These are phyloP conservation scores for Phytophthora uliginosa DNA, from an alignment of 352 stramenopile species.

Conservation along the genomic window DNA sequence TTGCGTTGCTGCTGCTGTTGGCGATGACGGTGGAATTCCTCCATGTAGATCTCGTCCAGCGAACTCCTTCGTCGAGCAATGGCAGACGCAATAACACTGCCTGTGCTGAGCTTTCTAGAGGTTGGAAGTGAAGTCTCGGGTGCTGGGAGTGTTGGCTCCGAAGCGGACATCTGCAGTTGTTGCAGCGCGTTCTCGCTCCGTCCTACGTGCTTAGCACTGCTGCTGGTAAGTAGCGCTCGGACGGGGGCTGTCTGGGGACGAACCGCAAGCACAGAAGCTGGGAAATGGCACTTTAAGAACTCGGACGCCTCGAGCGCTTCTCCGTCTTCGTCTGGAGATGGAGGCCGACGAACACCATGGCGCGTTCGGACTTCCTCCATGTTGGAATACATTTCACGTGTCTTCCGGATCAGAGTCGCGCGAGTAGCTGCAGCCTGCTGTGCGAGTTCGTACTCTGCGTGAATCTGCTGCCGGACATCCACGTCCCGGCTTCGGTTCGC, in stretches of 20 bases:
- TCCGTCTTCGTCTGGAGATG: constrained; percentile 12
- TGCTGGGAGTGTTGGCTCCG: constrained; percentile 16
- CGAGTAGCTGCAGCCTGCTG: constrained; percentile 54
- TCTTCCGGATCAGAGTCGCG: constrained; percentile 54
- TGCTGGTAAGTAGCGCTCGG: constrained; percentile 13
- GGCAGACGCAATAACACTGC: not conserved
- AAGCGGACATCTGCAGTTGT: constrained; percentile 20
- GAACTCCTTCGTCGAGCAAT: constrained; percentile 41
- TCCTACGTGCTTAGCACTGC: constrained; percentile 13
- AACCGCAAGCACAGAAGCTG: constrained; percentile 36
- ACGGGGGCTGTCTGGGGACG: constrained; percentile 61
- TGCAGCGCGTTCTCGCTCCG: constrained; percentile 2
- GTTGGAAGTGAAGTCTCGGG: not conserved
- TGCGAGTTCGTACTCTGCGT: constrained; percentile 43
- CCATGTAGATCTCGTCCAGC: constrained; percentile 61
- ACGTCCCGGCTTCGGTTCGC: constrained; percentile 27
- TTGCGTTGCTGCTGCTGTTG: constrained; percentile 16
- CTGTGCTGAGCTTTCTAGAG: not conserved
- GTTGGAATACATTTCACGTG: constrained; percentile 68
- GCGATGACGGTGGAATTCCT: constrained; percentile 53
- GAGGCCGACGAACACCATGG: constrained; percentile 8
- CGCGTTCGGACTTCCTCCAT: constrained; percentile 35
- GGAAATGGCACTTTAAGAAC: constrained; percentile 64
- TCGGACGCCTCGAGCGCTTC: constrained; percentile 47
- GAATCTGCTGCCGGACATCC: constrained; percentile 56